Base-by-base conservation (phyloP, 495 filamentous ascomycete species). In the Trichoderma orchidacearum region DNA sequence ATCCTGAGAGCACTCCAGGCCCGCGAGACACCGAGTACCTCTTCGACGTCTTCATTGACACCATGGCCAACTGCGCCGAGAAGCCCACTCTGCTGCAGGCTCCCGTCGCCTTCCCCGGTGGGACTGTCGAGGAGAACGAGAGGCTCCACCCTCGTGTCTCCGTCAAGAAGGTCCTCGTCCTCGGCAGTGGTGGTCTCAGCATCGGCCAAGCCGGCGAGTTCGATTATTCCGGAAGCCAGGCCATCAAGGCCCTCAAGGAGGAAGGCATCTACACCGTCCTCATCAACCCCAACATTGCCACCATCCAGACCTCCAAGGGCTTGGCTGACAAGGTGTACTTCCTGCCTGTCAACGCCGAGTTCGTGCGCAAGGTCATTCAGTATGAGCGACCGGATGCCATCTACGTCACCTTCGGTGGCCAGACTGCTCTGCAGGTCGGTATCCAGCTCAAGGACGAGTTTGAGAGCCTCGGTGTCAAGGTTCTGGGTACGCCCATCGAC, bases 151-250 rank as follows among this genome's bases (percentile, higher is more conserved):
- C 93, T 5, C 81, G 82, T 53, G 86, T 96, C 21, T 74, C 79
- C 34, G 89, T 91, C 56, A 94, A 95, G 77, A 97, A 96, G 74
- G 90, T 95, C 6, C 77, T 97, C 18, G 86, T 97, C 30, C 85
- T 97, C 60, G 92, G 92, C 53, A 90, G 85, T 71, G 92, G 92
- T 68, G 92, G 92, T 61, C 74, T 97, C 59, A 94, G 89, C 66
- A 97, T 97, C 71, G 92, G 92, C 13, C 92, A 97, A 70, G 91
- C 92, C 61, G 92, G 92, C 66, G 92, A 97, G 71, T 97, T 97
- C 62, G 91, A 96, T 70, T 96, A 97, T 71, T 96, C 92, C n/a
- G 92, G 91, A 68, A 87, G 82, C 67, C 81, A 94, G 69, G 92
- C 92, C 28, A 87, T 97, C 64, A 97, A 97, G 76, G 92, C 92